Percentiles rank a stretch among this genome's conserved stretches.
phyloP scores from a whole-genome alignment of 768 basidiomycete species.

The Rhizopogon vesiculosus region DNA sequence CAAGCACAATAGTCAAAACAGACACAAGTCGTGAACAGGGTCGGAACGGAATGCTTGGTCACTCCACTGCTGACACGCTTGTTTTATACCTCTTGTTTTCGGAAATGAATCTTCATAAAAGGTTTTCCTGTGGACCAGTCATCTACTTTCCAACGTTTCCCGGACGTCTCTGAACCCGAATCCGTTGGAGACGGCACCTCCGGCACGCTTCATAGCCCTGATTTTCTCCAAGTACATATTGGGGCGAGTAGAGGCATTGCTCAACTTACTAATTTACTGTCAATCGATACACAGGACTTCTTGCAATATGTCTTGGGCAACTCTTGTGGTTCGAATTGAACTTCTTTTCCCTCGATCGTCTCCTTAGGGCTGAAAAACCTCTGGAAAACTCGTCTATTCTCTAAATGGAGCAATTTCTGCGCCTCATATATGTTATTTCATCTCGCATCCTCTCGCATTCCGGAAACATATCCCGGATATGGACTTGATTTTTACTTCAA shows the following conservation, averaged over 20 bases:
- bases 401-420: constrained; percentile 13
- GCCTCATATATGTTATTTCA: constrained; percentile 24
- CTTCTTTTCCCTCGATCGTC: constrained; percentile 13
- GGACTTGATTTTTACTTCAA: constrained; percentile 19
- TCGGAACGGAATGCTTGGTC: background rate
- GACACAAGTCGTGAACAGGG: background rate
- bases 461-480: constrained; percentile 21
- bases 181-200: constrained; percentile 21
- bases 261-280: constrained; percentile 26
- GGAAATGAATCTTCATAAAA: constrained; percentile 29
- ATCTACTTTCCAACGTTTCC: constrained; percentile 11
- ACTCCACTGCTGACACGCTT: background rate
- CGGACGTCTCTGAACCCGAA: constrained; percentile 27
- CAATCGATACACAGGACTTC: constrained; percentile 9
- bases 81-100: constrained; percentile 9
- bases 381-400: constrained; percentile 10
- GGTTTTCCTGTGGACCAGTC: constrained; percentile 21
- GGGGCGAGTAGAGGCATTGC: constrained; percentile 24
- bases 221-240: constrained; percentile 3
- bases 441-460: constrained; percentile 15
- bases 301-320: background rate
- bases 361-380: constrained; percentile 7
- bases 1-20: background rate
- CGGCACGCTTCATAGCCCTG: constrained; percentile 24
- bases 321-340: constrained; percentile 16